Evolutionary conservation across 2,329 filamentous ascomycete genomes (phyloP).

Genomic region (Plectosphaerella sp.): DNA sequence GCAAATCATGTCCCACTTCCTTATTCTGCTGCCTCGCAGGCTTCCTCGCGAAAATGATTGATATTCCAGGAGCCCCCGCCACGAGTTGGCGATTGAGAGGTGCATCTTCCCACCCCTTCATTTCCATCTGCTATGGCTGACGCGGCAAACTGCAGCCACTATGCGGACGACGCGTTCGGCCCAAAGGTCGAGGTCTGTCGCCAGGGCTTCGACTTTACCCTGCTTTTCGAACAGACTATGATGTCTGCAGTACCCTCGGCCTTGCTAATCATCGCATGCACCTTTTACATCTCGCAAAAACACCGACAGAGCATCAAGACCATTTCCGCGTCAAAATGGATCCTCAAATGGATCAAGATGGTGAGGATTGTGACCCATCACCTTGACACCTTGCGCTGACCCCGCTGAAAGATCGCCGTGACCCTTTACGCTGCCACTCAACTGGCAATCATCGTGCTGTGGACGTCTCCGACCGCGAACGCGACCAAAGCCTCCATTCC

Average conservation of each 20-base stretch:
- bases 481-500: slow-evolving; percentile 17
- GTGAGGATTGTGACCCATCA: neutral
- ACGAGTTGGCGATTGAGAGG: no score
- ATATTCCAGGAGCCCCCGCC: no score
- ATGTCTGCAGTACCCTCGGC: slow-evolving; percentile 19
- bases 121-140: neutral
- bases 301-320: slow-evolving; percentile 15
- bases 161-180: slow-evolving; percentile 14
- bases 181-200: slow-evolving; percentile 12
- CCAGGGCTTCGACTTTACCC: slow-evolving; percentile 20
- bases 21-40: no score
- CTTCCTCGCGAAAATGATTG: no score
- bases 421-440: neutral
- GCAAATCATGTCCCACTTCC: no score
- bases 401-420: neutral
- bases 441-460: neutral
- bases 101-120: no score
- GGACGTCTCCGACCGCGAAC: neutral
- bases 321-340: slow-evolving; percentile 17
- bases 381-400: neutral
- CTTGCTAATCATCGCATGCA: slow-evolving; percentile 21
- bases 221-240: slow-evolving; percentile 24
- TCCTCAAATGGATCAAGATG: slow-evolving; percentile 20
- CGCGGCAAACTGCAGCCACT: neutral
- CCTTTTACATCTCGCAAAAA: slow-evolving; percentile 19